These are phyloP conservation scores for Acanthamoeba divionensis DNA, from an alignment of 208 protist species.

Conservation along the genomic window DNA sequence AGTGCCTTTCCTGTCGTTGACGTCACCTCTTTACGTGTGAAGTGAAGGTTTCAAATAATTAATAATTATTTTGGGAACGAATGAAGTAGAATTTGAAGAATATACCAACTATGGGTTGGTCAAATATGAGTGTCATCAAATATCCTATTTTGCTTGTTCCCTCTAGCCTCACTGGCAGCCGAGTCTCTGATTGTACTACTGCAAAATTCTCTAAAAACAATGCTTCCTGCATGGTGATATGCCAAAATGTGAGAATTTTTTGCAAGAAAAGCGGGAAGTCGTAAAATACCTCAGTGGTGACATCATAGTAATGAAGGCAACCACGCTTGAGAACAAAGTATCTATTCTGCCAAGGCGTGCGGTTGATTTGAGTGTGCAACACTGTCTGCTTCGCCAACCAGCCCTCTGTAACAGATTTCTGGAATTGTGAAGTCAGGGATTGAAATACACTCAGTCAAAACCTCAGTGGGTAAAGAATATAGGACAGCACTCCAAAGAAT, in stretches of 20 bases:
- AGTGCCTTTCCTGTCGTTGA: too few species aligned
- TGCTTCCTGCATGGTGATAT: not conserved
- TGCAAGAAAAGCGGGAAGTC: not conserved
- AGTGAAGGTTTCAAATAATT: not conserved
- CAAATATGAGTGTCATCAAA: conserved; percentile 20
- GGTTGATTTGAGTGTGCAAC: not conserved
- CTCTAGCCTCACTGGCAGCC: not conserved
- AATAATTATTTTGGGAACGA: not conserved
- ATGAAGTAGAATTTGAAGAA: not conserved
- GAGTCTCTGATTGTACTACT: not conserved
- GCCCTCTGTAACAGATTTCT: not conserved
- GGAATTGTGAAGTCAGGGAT: too few species aligned
- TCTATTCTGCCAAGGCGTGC: conserved; percentile 1
- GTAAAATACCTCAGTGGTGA: not conserved
- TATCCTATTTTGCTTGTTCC: not conserved
- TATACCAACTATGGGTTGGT: not conserved
- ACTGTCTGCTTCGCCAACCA: conserved; percentile 46
- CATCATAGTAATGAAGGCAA: conserved; percentile 31
- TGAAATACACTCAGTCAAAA: not conserved
- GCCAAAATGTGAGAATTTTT: too few species aligned
- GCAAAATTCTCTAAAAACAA: conserved; percentile 3
- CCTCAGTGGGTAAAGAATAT: not conserved
- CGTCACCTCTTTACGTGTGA: too few species aligned
- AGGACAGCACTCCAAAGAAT: not conserved
- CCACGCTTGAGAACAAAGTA: conserved; percentile 42